Conservation (phyloP, 441 rosid genomes). For the Melianthus villosus region DNA sequence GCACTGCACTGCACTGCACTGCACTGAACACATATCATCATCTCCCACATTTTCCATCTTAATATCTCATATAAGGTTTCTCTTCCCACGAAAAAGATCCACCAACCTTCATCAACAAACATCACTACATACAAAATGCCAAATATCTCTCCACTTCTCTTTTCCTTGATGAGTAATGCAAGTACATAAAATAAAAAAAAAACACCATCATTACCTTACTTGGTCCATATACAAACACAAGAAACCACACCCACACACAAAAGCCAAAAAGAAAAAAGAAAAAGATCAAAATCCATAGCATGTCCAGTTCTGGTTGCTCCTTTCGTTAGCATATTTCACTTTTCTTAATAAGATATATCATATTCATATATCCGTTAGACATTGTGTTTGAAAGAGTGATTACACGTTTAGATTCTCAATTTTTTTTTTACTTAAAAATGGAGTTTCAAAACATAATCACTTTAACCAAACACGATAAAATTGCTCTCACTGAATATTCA, state of each 20-base stretch:
- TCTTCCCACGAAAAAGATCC: constrained; percentile 10
- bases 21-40: no score
- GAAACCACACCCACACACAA: constrained; percentile 12
- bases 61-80: constrained; percentile 5
- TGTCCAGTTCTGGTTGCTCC: constrained; percentile 5
- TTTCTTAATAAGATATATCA: no score
- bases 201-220: constrained; percentile 15
- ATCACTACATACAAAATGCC: constrained; percentile 1
- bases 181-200: constrained; percentile 19
- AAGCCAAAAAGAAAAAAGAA: constrained; percentile 11
- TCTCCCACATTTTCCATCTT: constrained; percentile 4
- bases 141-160: neutral
- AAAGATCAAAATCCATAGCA: constrained; percentile 6
- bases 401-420: no score
- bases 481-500: constrained; percentile 12
- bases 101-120: constrained; percentile 4
- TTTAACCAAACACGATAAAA: constrained; percentile 9
- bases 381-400: no score
- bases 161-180: constrained; percentile 2
- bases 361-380: no score
- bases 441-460: constrained; percentile 34
- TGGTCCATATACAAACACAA: constrained; percentile 5
- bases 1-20: no score
- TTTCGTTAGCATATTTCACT: constrained; percentile 14
- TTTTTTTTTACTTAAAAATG: no score